These are phyloP conservation scores for Aspergillus steynii DNA, from an alignment of 495 filamentous ascomycete species.

Conservation along the genomic window DNA sequence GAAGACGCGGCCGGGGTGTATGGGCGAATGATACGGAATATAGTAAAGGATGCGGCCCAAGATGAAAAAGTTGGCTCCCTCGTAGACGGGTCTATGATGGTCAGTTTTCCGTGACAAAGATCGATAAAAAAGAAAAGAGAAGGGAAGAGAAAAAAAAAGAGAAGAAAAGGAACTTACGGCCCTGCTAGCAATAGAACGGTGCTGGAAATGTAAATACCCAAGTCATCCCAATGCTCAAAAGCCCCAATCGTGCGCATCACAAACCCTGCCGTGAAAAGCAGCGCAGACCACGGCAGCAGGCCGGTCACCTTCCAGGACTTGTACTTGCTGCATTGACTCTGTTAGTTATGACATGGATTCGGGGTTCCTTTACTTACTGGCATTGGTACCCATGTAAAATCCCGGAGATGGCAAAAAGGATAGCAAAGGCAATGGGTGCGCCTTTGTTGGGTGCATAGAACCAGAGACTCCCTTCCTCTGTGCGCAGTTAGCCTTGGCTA, in stretches of 20 bases:
- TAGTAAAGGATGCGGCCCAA: conserved; percentile 78
- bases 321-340: conserved; percentile 34
- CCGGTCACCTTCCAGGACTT: conserved; percentile 54
- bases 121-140: neutral
- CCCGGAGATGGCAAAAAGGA: conserved; percentile 63
- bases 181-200: conserved; percentile 61
- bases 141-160: neutral
- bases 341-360: neutral
- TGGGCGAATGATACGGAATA: conserved; percentile 72
- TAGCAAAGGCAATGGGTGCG: conserved; percentile 65
- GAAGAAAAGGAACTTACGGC: conserved; percentile 51
- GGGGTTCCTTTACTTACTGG: conserved; percentile 38
- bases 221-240: conserved; percentile 55
- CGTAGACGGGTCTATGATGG: conserved; percentile 63
- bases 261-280: conserved; percentile 59
- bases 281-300: conserved; percentile 51
- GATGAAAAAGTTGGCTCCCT: conserved; percentile 73
- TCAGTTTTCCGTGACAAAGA: conserved; percentile 4
- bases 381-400: conserved; percentile 61
- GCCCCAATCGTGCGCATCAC: conserved; percentile 56
- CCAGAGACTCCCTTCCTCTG: conserved; percentile 57
- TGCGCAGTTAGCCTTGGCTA: conserved; percentile 11
- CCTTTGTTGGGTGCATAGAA: conserved; percentile 76
- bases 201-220: conserved; percentile 59
- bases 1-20: conserved; percentile 75